phyloP scores from a whole-genome alignment of 148 eudicot species.

The Chenopodium berlandieri region DNA sequence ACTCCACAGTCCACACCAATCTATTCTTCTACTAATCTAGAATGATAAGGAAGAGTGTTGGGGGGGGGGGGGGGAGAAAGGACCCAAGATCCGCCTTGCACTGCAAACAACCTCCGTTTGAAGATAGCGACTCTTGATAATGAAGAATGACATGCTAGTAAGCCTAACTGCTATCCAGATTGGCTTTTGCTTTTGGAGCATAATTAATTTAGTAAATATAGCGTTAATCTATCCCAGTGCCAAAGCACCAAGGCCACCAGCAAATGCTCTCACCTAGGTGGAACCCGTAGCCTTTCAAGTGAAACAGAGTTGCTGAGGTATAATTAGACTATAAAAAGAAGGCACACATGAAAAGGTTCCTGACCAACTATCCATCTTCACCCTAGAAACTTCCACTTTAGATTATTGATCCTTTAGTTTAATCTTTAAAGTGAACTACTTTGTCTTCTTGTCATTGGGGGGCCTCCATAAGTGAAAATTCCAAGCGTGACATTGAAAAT shows the following conservation, averaged over 20 bases:
- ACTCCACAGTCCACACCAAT: background rate
- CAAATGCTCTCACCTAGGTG: background rate
- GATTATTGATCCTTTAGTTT: background rate
- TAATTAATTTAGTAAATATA: background rate
- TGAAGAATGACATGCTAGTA: background rate
- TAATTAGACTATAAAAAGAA: background rate
- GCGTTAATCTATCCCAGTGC: background rate
- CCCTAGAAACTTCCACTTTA: background rate
- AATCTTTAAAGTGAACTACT: background rate
- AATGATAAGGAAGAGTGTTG: background rate
- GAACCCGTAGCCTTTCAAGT: background rate
- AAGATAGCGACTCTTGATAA: background rate
- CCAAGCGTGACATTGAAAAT: background rate
- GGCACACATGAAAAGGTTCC: background rate
- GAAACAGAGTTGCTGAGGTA: background rate
- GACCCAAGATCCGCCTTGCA: background rate
- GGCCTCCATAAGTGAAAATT: background rate
- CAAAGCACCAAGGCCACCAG: background rate
- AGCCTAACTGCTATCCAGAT: background rate
- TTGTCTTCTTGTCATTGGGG: background rate
- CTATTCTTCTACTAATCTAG: background rate
- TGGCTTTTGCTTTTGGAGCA: background rate
- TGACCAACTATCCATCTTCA: background rate
- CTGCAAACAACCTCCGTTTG: background rate
- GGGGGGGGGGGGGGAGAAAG: background rate